Percentiles rank a stretch among this genome's conserved stretches.
phyloP scores from a whole-genome alignment of 2,329 filamentous ascomycete species.

The Geosmithia flava region DNA sequence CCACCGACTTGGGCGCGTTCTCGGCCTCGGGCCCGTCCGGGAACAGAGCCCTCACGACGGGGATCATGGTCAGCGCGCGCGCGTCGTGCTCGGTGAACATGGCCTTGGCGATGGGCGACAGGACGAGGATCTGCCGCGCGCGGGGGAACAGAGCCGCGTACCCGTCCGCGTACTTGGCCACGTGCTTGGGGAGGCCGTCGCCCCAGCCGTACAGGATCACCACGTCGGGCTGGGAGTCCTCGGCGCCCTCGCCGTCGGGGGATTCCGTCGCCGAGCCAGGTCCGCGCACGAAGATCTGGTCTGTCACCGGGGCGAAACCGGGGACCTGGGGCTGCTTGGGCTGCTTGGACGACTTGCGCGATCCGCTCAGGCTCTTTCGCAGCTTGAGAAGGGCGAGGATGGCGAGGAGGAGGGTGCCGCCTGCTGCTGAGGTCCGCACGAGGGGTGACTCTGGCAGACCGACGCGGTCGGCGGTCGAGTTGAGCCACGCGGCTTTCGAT shows the following conservation, averaged over 20 bases:
- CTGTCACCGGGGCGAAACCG: slow-evolving; percentile 32
- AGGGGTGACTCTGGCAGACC: not conserved
- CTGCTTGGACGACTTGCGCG: not conserved
- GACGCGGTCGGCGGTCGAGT: not conserved
- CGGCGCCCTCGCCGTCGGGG: not conserved
- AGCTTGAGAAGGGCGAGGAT: slow-evolving; percentile 1
- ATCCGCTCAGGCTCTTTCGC: not conserved
- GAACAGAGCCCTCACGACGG: slow-evolving; percentile 27
- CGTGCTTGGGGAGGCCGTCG: slow-evolving; percentile 39
- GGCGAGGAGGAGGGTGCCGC: slow-evolving; percentile 2
- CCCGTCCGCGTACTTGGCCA: slow-evolving; percentile 41
- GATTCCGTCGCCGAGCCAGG: slow-evolving; percentile 10
- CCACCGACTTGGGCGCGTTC: slow-evolving; percentile 15
- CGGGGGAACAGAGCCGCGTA: slow-evolving; percentile 37
- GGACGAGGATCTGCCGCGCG: slow-evolving; percentile 35
- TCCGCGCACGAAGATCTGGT: slow-evolving; percentile 32
- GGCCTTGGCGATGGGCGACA: slow-evolving; percentile 35
- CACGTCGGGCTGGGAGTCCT: slow-evolving; percentile 23
- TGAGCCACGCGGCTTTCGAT: not conserved
- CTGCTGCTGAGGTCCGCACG: not conserved
- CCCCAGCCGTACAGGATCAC: slow-evolving; percentile 46
- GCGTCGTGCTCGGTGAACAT: slow-evolving; percentile 28
- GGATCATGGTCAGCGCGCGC: slow-evolving; percentile 31
- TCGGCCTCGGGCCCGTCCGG: slow-evolving; percentile 7
- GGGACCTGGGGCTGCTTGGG: slow-evolving; percentile 16